A percentile compares a stretch with the other conserved stretches of the same genome.
Evolutionary conservation across 2,329 filamentous ascomycete genomes (phyloP).

Genomic region (Sclerotinia borealis): DNA sequence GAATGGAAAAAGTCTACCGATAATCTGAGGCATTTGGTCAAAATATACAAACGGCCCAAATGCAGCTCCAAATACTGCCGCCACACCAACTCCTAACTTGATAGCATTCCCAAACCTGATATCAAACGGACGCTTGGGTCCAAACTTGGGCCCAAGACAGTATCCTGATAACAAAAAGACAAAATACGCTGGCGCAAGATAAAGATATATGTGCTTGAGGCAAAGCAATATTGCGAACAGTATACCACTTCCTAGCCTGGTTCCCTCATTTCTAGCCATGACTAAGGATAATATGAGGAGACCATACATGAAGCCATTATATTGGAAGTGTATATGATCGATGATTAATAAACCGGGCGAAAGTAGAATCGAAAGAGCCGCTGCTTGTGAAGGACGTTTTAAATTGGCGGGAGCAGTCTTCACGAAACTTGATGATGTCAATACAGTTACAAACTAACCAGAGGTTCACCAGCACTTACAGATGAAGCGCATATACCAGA

Average conservation of each 20-base stretch:
- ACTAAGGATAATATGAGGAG: constrained; percentile 82
- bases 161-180: constrained; percentile 86
- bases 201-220: constrained; percentile 97
- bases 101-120: constrained; percentile 73
- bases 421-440: constrained; percentile 54
- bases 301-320: constrained; percentile 96
- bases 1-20: constrained; percentile 86
- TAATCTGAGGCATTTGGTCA: constrained; percentile 77
- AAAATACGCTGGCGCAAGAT: constrained; percentile 92
- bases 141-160: constrained; percentile 72
- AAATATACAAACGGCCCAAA: constrained; percentile 84
- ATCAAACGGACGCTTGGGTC: constrained; percentile 59
- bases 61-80: constrained; percentile 66
- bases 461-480: constrained; percentile 41
- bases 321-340: constrained; percentile 98
- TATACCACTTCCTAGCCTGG: constrained; percentile 71
- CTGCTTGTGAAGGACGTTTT: constrained; percentile 76
- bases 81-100: constrained; percentile 73
- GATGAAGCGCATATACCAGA: constrained; percentile 73
- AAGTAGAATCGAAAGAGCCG: constrained; percentile 80
- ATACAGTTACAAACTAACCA: background rate
- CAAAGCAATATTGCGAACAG: constrained; percentile 81
- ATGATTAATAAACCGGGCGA: constrained; percentile 94
- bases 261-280: constrained; percentile 67
- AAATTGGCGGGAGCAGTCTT: constrained; percentile 58